phyloP scores from a whole-genome alignment of 2,329 filamentous ascomycete genomes.

The Truncatella angustata region DNA sequence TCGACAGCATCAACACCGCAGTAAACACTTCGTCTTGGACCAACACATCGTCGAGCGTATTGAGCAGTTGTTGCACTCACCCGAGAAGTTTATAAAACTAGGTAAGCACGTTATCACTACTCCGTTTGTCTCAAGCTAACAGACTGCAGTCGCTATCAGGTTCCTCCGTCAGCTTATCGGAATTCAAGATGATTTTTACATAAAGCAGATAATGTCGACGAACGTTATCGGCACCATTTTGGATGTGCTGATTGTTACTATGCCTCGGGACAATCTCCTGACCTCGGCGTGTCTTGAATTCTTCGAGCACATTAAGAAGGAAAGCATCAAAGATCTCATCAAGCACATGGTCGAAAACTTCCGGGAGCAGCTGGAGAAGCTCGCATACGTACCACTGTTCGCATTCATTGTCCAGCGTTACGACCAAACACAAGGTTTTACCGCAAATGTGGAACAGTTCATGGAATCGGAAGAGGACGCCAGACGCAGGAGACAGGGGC shows the following conservation, averaged over 20 bases:
- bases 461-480: conserved; percentile 66
- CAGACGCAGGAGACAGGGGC: conserved; percentile 31
- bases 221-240: conserved; percentile 81
- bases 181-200: conserved; percentile 88
- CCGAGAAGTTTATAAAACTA: conserved; percentile 89
- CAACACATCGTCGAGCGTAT: conserved; percentile 78
- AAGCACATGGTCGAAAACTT: conserved; percentile 83
- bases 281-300: conserved; percentile 93
- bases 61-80: conserved; percentile 75
- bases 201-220: conserved; percentile 78
- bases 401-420: conserved; percentile 71
- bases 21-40: conserved; percentile 82
- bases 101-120: conserved; percentile 45
- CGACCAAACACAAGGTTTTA: conserved; percentile 73
- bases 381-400: conserved; percentile 86
- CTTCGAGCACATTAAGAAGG: conserved; percentile 85
- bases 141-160: conserved; percentile 71
- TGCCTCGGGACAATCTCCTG: conserved; percentile 89
- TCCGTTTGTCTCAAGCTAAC: not conserved
- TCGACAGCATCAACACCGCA: conserved; percentile 80
- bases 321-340: conserved; percentile 77
- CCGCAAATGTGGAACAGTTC: conserved; percentile 66
- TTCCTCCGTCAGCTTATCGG: conserved; percentile 87
- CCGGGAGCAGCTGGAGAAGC: conserved; percentile 69
- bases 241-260: conserved; percentile 77